phyloP scores from a whole-genome alignment of 257 asterid genomes.

The Ballota nigra region DNA sequence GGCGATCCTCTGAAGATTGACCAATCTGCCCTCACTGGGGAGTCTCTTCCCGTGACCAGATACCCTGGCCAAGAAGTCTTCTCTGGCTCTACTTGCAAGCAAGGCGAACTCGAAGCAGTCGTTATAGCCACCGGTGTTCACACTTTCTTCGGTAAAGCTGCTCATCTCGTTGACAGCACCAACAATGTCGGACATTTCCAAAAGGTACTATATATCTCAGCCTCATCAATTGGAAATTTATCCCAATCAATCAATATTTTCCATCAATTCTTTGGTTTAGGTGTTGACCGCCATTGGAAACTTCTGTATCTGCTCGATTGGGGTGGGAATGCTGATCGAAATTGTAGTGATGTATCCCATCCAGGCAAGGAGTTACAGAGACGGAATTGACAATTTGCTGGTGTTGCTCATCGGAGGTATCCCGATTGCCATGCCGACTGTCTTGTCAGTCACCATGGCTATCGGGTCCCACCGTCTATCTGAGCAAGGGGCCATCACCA shows the following conservation, averaged over 20 bases:
- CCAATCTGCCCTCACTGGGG: conserved; percentile 87
- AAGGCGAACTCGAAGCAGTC: conserved; percentile 87
- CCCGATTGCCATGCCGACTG: conserved; percentile 97
- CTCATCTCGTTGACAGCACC: conserved; percentile 95
- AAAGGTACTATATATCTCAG: conserved; percentile 10
- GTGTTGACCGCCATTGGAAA: conserved; percentile 87
- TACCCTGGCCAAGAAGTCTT: conserved; percentile 70
- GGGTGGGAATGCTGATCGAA: conserved; percentile 73
- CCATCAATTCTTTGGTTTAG: conserved; percentile 22
- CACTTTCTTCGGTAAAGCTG: conserved; percentile 96
- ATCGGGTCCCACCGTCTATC: conserved; percentile 91
- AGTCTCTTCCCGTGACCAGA: conserved; percentile 81
- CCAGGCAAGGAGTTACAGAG: conserved; percentile 64
- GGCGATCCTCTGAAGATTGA: conserved; percentile 92
- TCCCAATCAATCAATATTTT: background rate
- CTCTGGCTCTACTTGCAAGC: conserved; percentile 96
- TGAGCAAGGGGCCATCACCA: conserved; percentile 93
- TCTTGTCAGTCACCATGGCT: conserved; percentile 92
- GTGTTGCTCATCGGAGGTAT: conserved; percentile 92
- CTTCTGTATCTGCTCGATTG: conserved; percentile 90
- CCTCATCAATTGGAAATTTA: background rate
- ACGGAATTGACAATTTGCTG: conserved; percentile 81
- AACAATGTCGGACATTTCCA: conserved; percentile 94
- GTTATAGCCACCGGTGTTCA: conserved; percentile 96
- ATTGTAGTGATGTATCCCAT: conserved; percentile 79